Conservation (phyloP, 179 eudicot genomes). For the Sideroxylon spinosum region DNA sequence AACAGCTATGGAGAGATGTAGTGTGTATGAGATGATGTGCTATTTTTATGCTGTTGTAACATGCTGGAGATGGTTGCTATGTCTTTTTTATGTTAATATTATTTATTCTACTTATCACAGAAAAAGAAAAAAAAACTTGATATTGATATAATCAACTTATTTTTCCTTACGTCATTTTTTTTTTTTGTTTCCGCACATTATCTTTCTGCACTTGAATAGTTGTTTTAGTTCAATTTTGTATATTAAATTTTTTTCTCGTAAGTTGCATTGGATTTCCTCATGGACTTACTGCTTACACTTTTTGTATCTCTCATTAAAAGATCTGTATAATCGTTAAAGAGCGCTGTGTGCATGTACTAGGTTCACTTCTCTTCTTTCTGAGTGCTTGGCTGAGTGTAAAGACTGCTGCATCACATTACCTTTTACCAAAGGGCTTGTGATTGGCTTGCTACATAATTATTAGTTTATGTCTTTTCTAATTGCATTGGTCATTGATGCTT, state of each 20-base stretch:
- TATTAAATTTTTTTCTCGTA: neutral
- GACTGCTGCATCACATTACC: neutral
- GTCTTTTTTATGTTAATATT: neutral
- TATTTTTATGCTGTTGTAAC: neutral
- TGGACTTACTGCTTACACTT: neutral
- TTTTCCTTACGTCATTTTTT: neutral
- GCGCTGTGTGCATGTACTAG: neutral
- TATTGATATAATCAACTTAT: neutral
- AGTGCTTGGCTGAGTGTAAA: neutral
- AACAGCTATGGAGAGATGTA: slow-evolving; percentile 69
- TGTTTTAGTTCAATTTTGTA: neutral
- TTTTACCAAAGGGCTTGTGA: neutral
- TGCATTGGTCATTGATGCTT: neutral
- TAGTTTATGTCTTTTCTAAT: neutral
- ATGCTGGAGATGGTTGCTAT: neutral
- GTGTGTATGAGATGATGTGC: slow-evolving; percentile 28
- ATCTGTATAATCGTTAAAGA: too few relatives aligned
- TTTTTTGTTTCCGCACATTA: neutral
- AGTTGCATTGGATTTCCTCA: neutral
- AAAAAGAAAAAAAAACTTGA: neutral
- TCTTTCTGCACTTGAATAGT: neutral
- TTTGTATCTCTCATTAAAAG: neutral
- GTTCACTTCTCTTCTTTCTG: neutral
- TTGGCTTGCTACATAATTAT: neutral
- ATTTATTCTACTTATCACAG: too few relatives aligned